Evolutionary conservation across 495 filamentous ascomycete genomes (phyloP), one percentile per base, ranked within the genome.

Genomic region (Amniculicola lignicola): DNA sequence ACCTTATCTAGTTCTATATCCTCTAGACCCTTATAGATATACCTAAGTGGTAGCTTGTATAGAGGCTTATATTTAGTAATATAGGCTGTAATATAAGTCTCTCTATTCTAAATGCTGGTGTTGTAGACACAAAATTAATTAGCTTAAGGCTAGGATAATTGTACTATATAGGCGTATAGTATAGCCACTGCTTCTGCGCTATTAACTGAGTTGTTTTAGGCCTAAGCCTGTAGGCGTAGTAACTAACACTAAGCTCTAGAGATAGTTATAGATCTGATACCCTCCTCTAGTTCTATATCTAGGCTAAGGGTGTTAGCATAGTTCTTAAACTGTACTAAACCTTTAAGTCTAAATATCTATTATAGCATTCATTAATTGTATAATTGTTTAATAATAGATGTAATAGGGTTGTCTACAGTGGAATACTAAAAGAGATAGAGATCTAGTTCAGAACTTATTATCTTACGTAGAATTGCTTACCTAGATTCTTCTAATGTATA

Each of bases 101-200:
- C 50, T 49, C 51, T 51, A 23, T 47, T 57, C 11, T 62, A 45
- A 15, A 16, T 54, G 35, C 41, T 45, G 25, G 40, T 64, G 40
- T 61, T 62, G 60, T 72, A 72, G 31, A 67, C 57, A 45, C 66
- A 70, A 35, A 70, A 70, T 44, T 72, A 60, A 59, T 65, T 46
- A 33, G 62, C 59, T 1, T 47, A 40, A 49, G 62, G 59, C 29
- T 47, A 47, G 40, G 39, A 48, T 3, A 48, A 57, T 61, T 39
- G 43, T 43, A 22, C 24, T 36, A 37, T 24, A 3, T 25, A 10
- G 36, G 54, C 37, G 11, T 15, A 21, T 14, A 14, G 3, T 50
- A 40, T 15, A 9, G 48, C 55, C 23, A 38, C 54, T 28, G 36
- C 18, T 27, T 40, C 37, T 40, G 37, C 6, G 16, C 9, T 6